Conservation (phyloP, 83 land plant genomes). For the Picea abies region DNA sequence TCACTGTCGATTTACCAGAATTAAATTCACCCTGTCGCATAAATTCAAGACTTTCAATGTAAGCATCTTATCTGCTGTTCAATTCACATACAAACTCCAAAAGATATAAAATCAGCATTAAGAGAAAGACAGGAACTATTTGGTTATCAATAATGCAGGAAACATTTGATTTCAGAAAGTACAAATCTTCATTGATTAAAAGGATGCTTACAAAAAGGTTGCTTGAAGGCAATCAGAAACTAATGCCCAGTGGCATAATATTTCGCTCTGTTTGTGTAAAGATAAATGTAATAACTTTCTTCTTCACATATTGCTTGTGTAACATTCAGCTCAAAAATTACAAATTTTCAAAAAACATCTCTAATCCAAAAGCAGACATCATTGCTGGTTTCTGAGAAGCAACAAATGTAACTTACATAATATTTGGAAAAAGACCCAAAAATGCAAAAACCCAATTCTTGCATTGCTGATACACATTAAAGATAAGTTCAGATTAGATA, state of each 20-base stretch:
- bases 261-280: not conserved
- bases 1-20: constrained; percentile 97
- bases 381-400: constrained; percentile 3
- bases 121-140: not conserved
- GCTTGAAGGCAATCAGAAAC: not conserved
- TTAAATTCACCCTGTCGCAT: constrained; percentile 90
- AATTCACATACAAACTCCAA: not conserved
- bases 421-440: not conserved
- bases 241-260: not conserved
- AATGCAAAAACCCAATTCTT: not conserved
- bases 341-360: not conserved
- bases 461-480: not conserved
- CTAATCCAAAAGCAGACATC: not conserved
- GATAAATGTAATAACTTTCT: not conserved
- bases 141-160: not conserved
- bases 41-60: constrained; percentile 16
- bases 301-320: not conserved
- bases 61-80: not conserved
- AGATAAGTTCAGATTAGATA: no score
- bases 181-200: constrained; percentile 3
- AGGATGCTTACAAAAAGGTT: not conserved
- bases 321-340: not conserved
- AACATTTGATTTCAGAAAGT: not conserved
- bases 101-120: not conserved
- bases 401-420: not conserved